phyloP scores from a whole-genome alignment of 2,329 filamentous ascomycete species.

The Sordariomycetes sp. region DNA sequence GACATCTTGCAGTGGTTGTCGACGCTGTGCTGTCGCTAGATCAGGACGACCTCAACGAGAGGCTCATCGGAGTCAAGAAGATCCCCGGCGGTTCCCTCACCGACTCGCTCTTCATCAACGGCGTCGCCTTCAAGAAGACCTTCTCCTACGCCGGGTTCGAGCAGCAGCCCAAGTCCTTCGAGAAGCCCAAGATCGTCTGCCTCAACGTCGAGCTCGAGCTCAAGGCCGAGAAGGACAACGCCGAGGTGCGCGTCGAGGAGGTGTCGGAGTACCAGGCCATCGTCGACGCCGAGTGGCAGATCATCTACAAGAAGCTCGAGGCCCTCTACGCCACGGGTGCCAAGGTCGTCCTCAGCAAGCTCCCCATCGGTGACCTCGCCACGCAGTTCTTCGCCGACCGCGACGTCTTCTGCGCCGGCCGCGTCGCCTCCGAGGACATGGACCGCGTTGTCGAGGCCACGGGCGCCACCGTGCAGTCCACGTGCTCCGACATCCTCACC shows the following conservation, averaged over 20 bases:
- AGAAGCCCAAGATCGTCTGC: conserved; percentile 90
- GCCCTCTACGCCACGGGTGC: conserved; percentile 87
- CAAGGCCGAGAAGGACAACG: conserved; percentile 99
- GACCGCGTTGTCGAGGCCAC: conserved; percentile 94
- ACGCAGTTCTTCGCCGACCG: conserved; percentile 98
- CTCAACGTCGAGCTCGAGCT: conserved; percentile 96
- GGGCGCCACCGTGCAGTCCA: conserved; percentile 85
- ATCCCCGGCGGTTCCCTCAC: conserved; percentile 92
- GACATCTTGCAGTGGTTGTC: conserved; percentile 65
- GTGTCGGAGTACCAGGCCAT: conserved; percentile 99
- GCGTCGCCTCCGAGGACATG: conserved; percentile 84
- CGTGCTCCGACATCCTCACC: conserved; percentile 85
- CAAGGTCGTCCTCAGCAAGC: conserved; percentile 93
- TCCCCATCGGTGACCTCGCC: conserved; percentile 93
- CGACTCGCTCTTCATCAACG: conserved; percentile 93
- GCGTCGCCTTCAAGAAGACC: conserved; percentile 99
- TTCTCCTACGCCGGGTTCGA: conserved; percentile 99
- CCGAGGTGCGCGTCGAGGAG: conserved; percentile 94
- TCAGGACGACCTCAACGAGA: conserved; percentile 95
- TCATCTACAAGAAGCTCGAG: conserved; percentile 99
- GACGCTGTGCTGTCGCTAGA: conserved; percentile 92
- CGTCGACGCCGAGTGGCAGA: conserved; percentile 98
- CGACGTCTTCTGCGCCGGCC: conserved; percentile 95
- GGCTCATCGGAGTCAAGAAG: conserved; percentile 96
- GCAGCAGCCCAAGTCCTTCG: conserved; percentile 95